These are phyloP conservation scores for Talaromyces sp. DNA, from an alignment of 2,329 filamentous ascomycete species.

Conservation along the genomic window DNA sequence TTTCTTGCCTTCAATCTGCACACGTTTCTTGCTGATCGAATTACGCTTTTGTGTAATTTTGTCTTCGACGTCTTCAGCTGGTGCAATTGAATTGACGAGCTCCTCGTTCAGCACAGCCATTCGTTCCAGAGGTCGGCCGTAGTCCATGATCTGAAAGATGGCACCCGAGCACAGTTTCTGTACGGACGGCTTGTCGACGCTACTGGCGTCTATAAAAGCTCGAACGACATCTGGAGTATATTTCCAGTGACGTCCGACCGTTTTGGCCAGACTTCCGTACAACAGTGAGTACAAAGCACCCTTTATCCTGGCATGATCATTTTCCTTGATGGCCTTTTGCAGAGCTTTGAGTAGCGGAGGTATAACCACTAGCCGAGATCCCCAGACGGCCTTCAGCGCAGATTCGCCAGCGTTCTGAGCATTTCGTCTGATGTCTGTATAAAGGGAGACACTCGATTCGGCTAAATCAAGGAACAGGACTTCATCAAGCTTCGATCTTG, in stretches of 20 bases:
- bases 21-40: constrained; percentile 71
- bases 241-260: constrained; percentile 86
- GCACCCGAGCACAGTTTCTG: constrained; percentile 81
- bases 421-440: constrained; percentile 91
- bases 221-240: constrained; percentile 88
- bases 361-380: constrained; percentile 82
- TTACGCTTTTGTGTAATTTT: constrained; percentile 60
- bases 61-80: constrained; percentile 59
- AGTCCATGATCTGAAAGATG: constrained; percentile 83
- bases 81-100: constrained; percentile 68
- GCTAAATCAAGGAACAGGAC: constrained; percentile 79
- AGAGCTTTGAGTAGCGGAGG: constrained; percentile 78
- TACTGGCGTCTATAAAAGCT: constrained; percentile 83
- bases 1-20: constrained; percentile 80
- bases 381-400: constrained; percentile 85
- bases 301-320: constrained; percentile 89
- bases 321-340: constrained; percentile 70
- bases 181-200: constrained; percentile 89
- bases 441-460: constrained; percentile 82
- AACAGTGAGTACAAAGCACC: constrained; percentile 87
- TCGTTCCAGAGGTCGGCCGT: constrained; percentile 81
- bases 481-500: constrained; percentile 87
- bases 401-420: constrained; percentile 91
- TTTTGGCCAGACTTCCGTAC: constrained; percentile 83
- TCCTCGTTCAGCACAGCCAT: constrained; percentile 77